Base-by-base conservation (phyloP, 169 alveolate species). In the Eimeria brunetti region DNA sequence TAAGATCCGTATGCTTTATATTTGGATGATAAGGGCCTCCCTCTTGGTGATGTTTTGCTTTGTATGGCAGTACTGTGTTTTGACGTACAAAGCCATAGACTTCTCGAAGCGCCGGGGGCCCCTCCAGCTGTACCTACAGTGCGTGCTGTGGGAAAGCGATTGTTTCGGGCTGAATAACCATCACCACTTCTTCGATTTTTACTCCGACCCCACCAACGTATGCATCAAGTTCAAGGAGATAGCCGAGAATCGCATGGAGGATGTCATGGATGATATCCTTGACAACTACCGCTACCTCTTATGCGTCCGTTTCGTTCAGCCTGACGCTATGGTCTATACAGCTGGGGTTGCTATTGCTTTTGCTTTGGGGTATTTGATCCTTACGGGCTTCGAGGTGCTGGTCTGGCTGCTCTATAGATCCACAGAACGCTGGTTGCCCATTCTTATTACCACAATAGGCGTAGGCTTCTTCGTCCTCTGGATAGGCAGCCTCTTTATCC, bases 1-100 rank as follows among this genome's bases (percentile, higher is more conserved):
- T 53, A 83, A 94, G 89, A 94, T 84, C 51, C 96, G 96, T 62
- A 94, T 94, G 94, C 94, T 83, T n/a, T 94, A 84, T 88, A 71
- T 58, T 51, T 84, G 94, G 96, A 73, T 94, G 94, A 30, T 94
- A 84, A 84, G 96, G 81, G 90, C 94, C 24, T 53, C 96, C 18
- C 41, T 94, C 18, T 75, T 94, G 51, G 94, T 94, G 12, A 81
- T 94, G 89, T 80, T 85, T 46, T 84, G 96, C 49, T 94, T 83
- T 38, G 94, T 94, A 27, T 94, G 96, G 96, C 96, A 94, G 88
- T 67, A 80, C 38, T 94, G 96, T 30, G 83, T 94, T 49, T 46
- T 94, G 46, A 44, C 88, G 16, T 94, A 67, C 94, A 64, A 78
- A 56, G 88, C 96, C 58, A 83, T 94, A 58, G 96, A 92, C 69